Evolutionary conservation across 2,329 filamentous ascomycete species (phyloP).

Genomic region (Drechslera avenae): DNA sequence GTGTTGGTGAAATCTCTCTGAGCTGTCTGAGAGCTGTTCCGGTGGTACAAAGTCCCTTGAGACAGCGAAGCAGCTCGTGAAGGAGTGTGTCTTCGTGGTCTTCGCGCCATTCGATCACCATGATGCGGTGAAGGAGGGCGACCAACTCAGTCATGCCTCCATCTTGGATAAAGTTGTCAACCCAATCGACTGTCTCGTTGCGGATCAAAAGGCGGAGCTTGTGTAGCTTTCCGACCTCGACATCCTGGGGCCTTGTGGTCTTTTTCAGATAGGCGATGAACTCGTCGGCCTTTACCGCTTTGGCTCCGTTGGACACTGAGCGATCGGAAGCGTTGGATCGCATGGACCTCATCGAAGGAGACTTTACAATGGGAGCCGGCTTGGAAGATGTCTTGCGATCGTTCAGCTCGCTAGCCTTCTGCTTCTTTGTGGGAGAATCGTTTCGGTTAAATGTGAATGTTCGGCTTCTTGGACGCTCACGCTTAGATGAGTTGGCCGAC

Average conservation of each 20-base stretch:
- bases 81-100: constrained; percentile 94
- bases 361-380: constrained; percentile 71
- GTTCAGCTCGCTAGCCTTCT: constrained; percentile 64
- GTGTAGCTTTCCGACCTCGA: constrained; percentile 94
- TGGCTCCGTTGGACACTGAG: constrained; percentile 71
- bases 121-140: constrained; percentile 83
- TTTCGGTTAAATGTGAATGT: constrained; percentile 80
- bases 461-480: constrained; percentile 65
- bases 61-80: constrained; percentile 87
- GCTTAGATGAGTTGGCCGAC: constrained; percentile 47
- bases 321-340: constrained; percentile 62
- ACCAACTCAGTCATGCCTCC: constrained; percentile 94
- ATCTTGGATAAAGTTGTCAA: constrained; percentile 85
- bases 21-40: constrained; percentile 83
- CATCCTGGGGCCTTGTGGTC: constrained; percentile 76
- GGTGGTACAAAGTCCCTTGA: constrained; percentile 94
- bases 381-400: constrained; percentile 64
- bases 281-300: constrained; percentile 75
- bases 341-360: constrained; percentile 62
- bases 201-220: constrained; percentile 87
- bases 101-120: constrained; percentile 96
- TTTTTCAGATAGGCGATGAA: constrained; percentile 86
- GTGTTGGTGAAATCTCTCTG: constrained; percentile 73
- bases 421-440: constrained; percentile 76
- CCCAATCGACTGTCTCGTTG: constrained; percentile 96